Conservation (phyloP, 1,284 basidiomycete species). For the Abortiporus biennis region DNA sequence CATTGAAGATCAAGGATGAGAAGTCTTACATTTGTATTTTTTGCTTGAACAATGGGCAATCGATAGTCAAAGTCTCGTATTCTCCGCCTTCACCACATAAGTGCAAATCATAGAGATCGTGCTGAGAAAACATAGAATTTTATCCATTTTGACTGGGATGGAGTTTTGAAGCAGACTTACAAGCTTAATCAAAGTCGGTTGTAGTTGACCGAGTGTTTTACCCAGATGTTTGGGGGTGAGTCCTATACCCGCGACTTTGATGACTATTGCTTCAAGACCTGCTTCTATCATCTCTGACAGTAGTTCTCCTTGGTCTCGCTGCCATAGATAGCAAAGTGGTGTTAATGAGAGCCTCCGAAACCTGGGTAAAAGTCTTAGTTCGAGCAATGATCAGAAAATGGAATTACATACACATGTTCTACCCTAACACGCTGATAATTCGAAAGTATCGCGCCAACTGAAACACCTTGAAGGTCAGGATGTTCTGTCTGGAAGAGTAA, state of each 20-base stretch:
- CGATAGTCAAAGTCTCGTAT: conserved; percentile 92
- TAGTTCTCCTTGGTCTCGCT: conserved; percentile 80
- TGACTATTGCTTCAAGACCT: conserved; percentile 80
- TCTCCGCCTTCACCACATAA: conserved; percentile 98
- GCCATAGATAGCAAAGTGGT: conserved; percentile 91
- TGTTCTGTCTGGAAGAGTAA: conserved; percentile 54
- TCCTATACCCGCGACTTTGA: conserved; percentile 97
- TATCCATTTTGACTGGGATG: conserved; percentile 1
- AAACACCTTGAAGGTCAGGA: conserved; percentile 84
- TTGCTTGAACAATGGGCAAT: conserved; percentile 85
- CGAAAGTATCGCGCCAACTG: conserved; percentile 95
- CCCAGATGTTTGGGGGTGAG: conserved; percentile 78
- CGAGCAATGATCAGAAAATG: not conserved
- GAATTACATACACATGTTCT: conserved; percentile 88
- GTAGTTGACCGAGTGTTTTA: conserved; percentile 71
- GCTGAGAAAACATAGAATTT: no score
- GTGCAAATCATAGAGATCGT: conserved; percentile 83
- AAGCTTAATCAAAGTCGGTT: conserved; percentile 67
- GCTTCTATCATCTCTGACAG: conserved; percentile 83
- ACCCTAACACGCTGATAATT: conserved; percentile 97
- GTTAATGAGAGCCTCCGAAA: conserved; percentile 80
- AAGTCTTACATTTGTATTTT: conserved; percentile 63
- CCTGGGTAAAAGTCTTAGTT: conserved; percentile 29
- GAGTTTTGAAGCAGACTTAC: conserved; percentile 34
- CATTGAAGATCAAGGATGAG: not conserved